Evolutionary conservation across 768 basidiomycete species (phyloP), one percentile per base, ranked within the genome.

Genomic region (Mycena indigotica): DNA sequence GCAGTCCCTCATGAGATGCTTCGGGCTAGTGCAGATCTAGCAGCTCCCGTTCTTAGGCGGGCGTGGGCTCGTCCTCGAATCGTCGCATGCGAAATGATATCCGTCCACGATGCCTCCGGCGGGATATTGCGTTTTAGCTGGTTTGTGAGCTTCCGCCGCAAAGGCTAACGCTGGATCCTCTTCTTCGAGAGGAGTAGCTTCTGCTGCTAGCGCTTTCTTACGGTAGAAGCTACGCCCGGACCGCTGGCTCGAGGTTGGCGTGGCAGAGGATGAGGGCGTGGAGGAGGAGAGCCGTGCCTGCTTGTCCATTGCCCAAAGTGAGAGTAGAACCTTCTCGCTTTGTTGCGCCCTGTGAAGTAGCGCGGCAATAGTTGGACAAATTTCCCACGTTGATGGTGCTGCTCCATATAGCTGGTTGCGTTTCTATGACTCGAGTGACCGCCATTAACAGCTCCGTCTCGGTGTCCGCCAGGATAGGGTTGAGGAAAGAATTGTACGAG

Each of bases 11-110:
- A 46, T 58, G 28, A 57, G 66, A 19, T 70, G 68, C 0, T 61
- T 58, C 0, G 60, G 30, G 50, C 69, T 70, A 1, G 65, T 60
- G 24, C 69, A 70, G 0, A 70, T 44, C 23, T 53, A 66, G 38
- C 67, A 70, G 0, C 15, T 21, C 0, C 65, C 61, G 10, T 55
- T 56, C 1, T 28, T 6, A 0, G 53, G 59, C 1, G 54, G 1
- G 1, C 41, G 23, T 1, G 30, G 32, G 28, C 59, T 60, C 35
- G 30, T 44, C 0, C 50, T 41, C 4, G 55, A 54, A 38, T 60
- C 59, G 1, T 54, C 17, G 8, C n/a, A 23, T 17, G 2, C 12
- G 28, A 55, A 60, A 0, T 17, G 17, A 25, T 60, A 53, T 0
- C 55, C 59, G 23, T 53, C 25, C 5, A 60, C n/a, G 5, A 50